phyloP scores from a whole-genome alignment of 345 rosid species.

The Populus deltoides region DNA sequence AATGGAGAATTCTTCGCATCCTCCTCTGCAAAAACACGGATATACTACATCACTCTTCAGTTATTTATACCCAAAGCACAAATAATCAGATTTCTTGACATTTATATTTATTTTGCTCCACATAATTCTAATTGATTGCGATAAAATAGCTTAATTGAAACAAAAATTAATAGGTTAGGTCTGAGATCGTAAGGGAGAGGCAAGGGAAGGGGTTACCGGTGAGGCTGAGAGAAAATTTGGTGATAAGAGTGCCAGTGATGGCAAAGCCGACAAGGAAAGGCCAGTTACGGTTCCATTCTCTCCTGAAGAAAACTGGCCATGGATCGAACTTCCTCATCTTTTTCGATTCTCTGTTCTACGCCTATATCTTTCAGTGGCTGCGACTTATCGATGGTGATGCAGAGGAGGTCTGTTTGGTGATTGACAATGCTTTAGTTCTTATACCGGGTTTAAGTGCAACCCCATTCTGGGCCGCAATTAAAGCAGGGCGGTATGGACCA shows the following conservation, averaged over 20 bases:
- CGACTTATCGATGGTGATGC: not conserved
- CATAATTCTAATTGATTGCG: not conserved
- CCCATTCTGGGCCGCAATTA: not conserved
- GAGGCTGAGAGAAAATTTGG: slow-evolving; percentile 63
- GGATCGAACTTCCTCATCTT: slow-evolving; percentile 57
- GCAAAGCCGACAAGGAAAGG: slow-evolving; percentile 83
- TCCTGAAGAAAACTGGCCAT: slow-evolving; percentile 79
- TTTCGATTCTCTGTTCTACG: not conserved
- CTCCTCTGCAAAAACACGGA: slow-evolving; percentile 50
- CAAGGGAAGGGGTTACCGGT: slow-evolving; percentile 43
- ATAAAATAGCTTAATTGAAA: not conserved
- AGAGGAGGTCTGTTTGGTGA: not conserved
- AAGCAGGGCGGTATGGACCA: not conserved
- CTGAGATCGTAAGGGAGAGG: not conserved
- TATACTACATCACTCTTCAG: too few relatives aligned
- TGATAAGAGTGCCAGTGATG: slow-evolving; percentile 60
- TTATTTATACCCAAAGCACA: not conserved
- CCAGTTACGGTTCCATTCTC: slow-evolving; percentile 78
- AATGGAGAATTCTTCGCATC: slow-evolving; percentile 81
- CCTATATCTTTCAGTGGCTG: not conserved
- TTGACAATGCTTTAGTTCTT: not conserved
- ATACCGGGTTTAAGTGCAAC: not conserved
- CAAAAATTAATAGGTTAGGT: not conserved
- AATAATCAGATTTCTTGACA: not conserved
- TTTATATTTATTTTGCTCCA: not conserved